A percentile compares a stretch with the other conserved stretches of the same genome.
Conservation (phyloP, 2,329 filamentous ascomycete genomes). For the Coniosporium tulheliwenetii region DNA sequence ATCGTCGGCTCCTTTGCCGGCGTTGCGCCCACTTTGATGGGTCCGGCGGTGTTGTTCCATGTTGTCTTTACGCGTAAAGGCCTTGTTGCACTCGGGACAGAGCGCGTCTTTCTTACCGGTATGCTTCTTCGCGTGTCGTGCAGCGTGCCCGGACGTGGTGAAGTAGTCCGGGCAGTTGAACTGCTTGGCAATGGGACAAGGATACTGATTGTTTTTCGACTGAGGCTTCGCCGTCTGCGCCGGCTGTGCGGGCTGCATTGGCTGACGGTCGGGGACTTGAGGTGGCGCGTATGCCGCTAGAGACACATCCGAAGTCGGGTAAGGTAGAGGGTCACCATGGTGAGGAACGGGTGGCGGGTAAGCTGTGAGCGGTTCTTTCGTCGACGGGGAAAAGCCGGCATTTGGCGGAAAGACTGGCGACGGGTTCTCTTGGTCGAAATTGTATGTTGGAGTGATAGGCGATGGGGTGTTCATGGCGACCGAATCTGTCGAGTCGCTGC, state of each 20-base stretch:
- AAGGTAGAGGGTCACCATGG: not conserved
- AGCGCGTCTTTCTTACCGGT: conserved; percentile 65
- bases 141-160: conserved; percentile 74
- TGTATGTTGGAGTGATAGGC: conserved; percentile 28
- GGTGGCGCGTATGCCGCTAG: not conserved
- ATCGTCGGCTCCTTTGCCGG: conserved; percentile 15
- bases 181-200: conserved; percentile 56
- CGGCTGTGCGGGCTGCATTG: conserved; percentile 24
- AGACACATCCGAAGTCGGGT: not conserved
- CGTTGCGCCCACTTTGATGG: conserved; percentile 41
- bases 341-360: conserved; percentile 1
- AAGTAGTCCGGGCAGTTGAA: conserved; percentile 65
- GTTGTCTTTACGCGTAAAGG: conserved; percentile 70
- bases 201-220: conserved; percentile 51
- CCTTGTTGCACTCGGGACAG: conserved; percentile 57
- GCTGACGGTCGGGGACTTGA: not conserved
- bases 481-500: conserved; percentile 31
- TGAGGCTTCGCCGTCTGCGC: conserved; percentile 23
- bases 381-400: not conserved
- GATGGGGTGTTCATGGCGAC: conserved; percentile 26
- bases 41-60: conserved; percentile 77
- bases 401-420: not conserved
- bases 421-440: conserved; percentile 4
- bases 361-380: not conserved
- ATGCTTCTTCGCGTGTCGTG: conserved; percentile 71